These are phyloP conservation scores for Trichomonas vaginalis DNA, from an alignment of 208 protist genomes.

Conservation along the genomic window DNA sequence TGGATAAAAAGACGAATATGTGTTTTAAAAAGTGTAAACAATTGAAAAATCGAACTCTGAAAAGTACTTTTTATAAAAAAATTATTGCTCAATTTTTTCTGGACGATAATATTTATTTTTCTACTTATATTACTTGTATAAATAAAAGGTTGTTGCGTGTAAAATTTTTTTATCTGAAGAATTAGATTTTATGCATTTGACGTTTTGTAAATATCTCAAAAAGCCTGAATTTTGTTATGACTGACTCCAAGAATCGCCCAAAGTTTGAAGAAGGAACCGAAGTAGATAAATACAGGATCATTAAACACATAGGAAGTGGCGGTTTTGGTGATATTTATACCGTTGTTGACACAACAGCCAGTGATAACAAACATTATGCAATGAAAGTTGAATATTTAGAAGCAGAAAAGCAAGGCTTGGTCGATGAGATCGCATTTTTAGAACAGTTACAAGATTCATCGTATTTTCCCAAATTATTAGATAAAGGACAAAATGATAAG, in stretches of 20 bases:
- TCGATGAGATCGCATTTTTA: background rate
- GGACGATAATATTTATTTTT: too few species aligned
- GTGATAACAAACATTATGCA: background rate
- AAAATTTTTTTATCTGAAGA: too few species aligned
- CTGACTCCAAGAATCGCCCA: background rate
- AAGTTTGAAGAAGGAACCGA: background rate
- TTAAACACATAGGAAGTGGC: background rate
- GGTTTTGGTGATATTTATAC: conserved; percentile 13
- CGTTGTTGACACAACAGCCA: background rate
- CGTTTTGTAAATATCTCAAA: background rate
- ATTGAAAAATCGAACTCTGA: too few species aligned
- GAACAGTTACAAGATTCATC: background rate
- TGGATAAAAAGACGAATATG: too few species aligned
- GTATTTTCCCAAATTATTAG: background rate
- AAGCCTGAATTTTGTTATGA: background rate
- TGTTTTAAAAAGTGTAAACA: too few species aligned
- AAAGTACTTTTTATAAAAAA: too few species aligned
- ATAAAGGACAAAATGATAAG: background rate
- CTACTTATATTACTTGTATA: too few species aligned
- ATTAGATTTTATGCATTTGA: background rate
- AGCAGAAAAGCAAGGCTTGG: background rate
- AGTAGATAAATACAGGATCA: background rate
- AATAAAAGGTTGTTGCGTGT: background rate
- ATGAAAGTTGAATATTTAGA: background rate
- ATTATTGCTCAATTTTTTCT: too few species aligned